Percentiles rank a stretch among this genome's conserved stretches.
Evolutionary conservation across 495 filamentous ascomycete genomes (phyloP).

Genomic region (Aspergillus baeticus): DNA sequence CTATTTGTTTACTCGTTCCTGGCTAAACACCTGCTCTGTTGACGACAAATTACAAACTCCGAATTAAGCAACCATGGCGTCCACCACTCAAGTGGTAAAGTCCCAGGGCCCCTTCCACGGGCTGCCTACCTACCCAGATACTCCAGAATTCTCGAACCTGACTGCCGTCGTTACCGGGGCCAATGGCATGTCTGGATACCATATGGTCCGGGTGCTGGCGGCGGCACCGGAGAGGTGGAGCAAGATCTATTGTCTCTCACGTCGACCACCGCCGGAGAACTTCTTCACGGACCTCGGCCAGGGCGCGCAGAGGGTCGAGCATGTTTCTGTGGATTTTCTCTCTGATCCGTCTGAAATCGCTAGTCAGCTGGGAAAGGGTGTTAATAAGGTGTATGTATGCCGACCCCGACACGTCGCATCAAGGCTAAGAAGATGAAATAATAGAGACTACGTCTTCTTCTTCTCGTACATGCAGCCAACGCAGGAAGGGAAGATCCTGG

Average conservation of each 20-base stretch:
- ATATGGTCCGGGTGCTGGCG: slow-evolving; percentile 46
- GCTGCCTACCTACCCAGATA: slow-evolving; percentile 40
- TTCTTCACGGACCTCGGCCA: slow-evolving; percentile 1
- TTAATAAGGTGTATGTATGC: background rate
- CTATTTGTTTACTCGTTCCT: too few species aligned
- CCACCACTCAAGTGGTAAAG: background rate
- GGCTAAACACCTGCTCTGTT: too few species aligned
- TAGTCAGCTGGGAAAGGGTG: background rate
- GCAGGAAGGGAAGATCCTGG: slow-evolving; percentile 7
- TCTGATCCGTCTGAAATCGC: slow-evolving; percentile 25
- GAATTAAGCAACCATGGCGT: background rate
- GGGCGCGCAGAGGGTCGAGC: slow-evolving; percentile 25
- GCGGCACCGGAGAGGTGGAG: slow-evolving; percentile 47
- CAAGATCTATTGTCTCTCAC: slow-evolving; percentile 51
- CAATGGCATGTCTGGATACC: slow-evolving; percentile 49
- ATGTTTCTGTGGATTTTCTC: slow-evolving; percentile 49
- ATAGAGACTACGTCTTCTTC: slow-evolving; percentile 53
- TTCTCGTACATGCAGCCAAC: slow-evolving; percentile 49
- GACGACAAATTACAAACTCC: too few species aligned
- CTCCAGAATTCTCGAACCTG: slow-evolving; percentile 28
- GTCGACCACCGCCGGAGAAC: slow-evolving; percentile 31
- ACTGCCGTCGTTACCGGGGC: slow-evolving; percentile 55
- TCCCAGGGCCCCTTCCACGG: slow-evolving; percentile 18
- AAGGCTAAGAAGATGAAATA: too few species aligned
- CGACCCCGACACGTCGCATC: too few species aligned